These are phyloP conservation scores for Takakia lepidozioides DNA, from an alignment of 225 moss, liverwort and hornwort genomes.

Conservation along the genomic window DNA sequence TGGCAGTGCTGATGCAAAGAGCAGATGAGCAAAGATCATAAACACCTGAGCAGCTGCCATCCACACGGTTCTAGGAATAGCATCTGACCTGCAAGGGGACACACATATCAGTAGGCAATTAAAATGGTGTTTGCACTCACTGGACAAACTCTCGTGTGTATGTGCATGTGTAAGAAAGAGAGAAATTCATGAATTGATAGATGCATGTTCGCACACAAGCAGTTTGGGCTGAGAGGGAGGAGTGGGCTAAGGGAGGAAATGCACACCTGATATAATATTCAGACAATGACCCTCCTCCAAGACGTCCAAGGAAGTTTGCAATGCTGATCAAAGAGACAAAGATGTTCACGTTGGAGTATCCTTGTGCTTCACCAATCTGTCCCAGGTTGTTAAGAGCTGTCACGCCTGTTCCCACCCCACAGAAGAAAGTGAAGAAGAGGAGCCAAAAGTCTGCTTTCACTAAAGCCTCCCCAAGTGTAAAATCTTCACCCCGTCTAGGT, in stretches of 20 bases:
- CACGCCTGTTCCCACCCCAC: conserved; percentile 78
- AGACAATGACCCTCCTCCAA: conserved; percentile 74
- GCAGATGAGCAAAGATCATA: conserved; percentile 54
- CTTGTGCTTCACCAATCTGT: conserved; percentile 89
- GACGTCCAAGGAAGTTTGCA: conserved; percentile 76
- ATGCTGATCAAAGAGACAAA: conserved; percentile 80
- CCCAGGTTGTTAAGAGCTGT: conserved; percentile 80
- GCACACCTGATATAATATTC: conserved; percentile 68
- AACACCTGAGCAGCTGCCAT: conserved; percentile 47
- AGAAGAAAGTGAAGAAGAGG: conserved; percentile 67
- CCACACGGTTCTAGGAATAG: conserved; percentile 76
- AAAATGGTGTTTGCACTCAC: neutral
- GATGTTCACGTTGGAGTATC: conserved; percentile 66
- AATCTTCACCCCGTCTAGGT: conserved; percentile 81
- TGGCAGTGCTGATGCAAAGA: conserved; percentile 61
- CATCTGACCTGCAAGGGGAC: conserved; percentile 45
- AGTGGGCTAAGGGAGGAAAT: too few species aligned
- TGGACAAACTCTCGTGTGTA: too few species aligned
- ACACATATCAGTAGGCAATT: neutral
- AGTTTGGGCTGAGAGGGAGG: too few species aligned
- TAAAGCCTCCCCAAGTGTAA: conserved; percentile 63
- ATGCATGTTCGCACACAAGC: too few species aligned
- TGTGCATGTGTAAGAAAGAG: neutral
- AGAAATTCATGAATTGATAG: too few species aligned
- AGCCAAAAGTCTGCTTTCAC: conserved; percentile 98